These are phyloP conservation scores for Carex cristatella DNA, from an alignment of 176 grass and related monocot species.

Conservation along the genomic window DNA sequence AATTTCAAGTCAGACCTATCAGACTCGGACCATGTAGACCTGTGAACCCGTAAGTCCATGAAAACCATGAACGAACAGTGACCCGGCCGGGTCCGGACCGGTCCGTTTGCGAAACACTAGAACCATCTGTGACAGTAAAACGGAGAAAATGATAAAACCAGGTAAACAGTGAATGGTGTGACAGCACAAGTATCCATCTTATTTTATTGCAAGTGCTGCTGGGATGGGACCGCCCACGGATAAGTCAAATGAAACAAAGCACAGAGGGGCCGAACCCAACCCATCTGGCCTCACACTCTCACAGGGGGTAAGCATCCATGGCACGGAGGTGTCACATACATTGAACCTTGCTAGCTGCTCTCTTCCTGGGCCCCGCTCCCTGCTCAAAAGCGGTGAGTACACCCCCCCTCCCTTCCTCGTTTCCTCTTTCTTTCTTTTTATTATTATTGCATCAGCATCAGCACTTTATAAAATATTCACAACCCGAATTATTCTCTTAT, in stretches of 20 bases:
- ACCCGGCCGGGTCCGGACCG: too few species aligned
- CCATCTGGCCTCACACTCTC: neutral
- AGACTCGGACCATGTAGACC: too few species aligned
- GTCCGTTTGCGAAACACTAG: too few species aligned
- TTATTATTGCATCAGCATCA: neutral
- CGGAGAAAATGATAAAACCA: neutral
- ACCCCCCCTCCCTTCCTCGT: neutral
- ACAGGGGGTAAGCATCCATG: neutral
- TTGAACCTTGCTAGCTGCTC: neutral
- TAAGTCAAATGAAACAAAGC: conserved; percentile 10
- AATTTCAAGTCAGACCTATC: too few species aligned
- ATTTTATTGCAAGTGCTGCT: neutral
- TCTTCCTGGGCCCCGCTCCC: neutral
- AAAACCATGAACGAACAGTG: too few species aligned
- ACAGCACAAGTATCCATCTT: neutral
- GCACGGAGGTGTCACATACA: neutral
- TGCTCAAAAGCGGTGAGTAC: neutral
- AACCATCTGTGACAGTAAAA: neutral
- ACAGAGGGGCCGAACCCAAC: neutral
- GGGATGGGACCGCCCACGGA: neutral
- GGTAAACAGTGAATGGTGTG: neutral
- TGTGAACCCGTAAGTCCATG: too few species aligned
- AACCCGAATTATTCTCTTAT: neutral
- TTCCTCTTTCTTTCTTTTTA: neutral
- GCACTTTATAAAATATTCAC: neutral